A percentile compares a stretch with the other conserved stretches of the same genome.
These are phyloP conservation scores for Arthroderma uncinatum DNA, from an alignment of 2,329 filamentous ascomycete genomes.

Conservation along the genomic window DNA sequence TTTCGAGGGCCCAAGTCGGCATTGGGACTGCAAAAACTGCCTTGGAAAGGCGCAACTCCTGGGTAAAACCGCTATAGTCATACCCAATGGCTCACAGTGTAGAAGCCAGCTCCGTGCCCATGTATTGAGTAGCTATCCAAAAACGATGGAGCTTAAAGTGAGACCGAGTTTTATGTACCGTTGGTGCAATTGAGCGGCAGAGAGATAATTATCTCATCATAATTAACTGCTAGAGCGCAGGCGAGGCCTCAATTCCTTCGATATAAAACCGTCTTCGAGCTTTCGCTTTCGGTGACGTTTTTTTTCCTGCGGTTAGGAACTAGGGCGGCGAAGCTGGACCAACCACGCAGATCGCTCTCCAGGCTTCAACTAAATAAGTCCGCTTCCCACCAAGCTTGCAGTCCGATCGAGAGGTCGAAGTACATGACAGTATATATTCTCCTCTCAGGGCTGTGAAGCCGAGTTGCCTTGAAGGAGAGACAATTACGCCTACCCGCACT, in stretches of 20 bases:
- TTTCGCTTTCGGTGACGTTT: not conserved
- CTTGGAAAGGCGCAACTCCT: conserved; percentile 13
- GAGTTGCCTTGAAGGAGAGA: too few species aligned
- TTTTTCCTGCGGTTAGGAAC: not conserved
- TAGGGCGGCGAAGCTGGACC: conserved; percentile 1
- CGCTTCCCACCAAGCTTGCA: not conserved
- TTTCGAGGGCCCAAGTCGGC: not conserved
- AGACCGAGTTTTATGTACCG: not conserved
- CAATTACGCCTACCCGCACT: not conserved
- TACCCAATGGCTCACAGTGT: not conserved
- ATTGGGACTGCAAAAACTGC: conserved; percentile 5
- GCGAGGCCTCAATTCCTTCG: not conserved
- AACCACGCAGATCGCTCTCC: not conserved
- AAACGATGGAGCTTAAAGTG: not conserved
- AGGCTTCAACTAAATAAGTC: not conserved
- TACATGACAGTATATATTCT: not conserved
- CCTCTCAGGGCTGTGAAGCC: not conserved
- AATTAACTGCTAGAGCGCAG: not conserved
- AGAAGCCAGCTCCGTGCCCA: not conserved
- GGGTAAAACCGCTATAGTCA: conserved; percentile 6
- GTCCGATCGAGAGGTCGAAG: not conserved
- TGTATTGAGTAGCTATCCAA: not conserved
- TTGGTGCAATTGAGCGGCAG: not conserved
- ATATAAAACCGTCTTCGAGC: not conserved
- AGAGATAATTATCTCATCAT: not conserved